Percentiles rank a stretch among this genome's conserved stretches.
Conservation (phyloP, 1,284 basidiomycete species). For the Ganoderma multipileum region DNA sequence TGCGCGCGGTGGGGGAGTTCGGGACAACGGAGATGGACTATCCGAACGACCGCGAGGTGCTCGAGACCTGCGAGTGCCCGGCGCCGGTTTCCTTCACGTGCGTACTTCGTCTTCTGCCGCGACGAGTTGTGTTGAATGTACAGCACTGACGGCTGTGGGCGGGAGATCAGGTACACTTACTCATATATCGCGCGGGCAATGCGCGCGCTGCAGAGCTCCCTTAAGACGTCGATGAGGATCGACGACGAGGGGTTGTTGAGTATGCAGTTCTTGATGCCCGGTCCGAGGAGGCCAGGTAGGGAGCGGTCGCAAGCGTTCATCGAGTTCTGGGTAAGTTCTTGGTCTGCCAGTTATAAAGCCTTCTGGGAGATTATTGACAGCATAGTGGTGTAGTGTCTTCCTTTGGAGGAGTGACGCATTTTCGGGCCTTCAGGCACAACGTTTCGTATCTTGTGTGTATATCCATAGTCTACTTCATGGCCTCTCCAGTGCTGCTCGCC, state of each 20-base stretch:
- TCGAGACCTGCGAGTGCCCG: slow-evolving; percentile 87
- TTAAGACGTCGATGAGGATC: slow-evolving; percentile 87
- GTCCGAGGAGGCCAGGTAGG: slow-evolving; percentile 55
- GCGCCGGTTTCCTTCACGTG: slow-evolving; percentile 78
- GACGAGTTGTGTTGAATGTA: not conserved
- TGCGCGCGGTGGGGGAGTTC: slow-evolving; percentile 81
- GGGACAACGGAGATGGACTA: slow-evolving; percentile 95
- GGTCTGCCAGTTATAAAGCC: not conserved
- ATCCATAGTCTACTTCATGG: not conserved
- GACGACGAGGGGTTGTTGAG: slow-evolving; percentile 82
- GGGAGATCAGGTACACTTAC: slow-evolving; percentile 74
- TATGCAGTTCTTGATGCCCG: slow-evolving; percentile 88
- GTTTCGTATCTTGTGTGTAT: not conserved
- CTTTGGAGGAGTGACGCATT: slow-evolving; percentile 50
- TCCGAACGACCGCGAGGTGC: slow-evolving; percentile 87
- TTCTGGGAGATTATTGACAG: slow-evolving; percentile 3
- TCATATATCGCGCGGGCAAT: slow-evolving; percentile 73
- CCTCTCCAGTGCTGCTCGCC: slow-evolving; percentile 1
- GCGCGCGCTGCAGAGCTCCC: slow-evolving; percentile 79
- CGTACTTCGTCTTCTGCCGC: slow-evolving; percentile 22
- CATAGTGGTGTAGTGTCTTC: slow-evolving; percentile 50
- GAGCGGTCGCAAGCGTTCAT: slow-evolving; percentile 69
- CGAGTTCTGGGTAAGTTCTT: slow-evolving; percentile 78
- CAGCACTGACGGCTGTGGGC: not conserved
- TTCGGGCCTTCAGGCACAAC: no score